Evolutionary conservation across 495 filamentous ascomycete genomes (phyloP).

Genomic region (Daldinia grandis): DNA sequence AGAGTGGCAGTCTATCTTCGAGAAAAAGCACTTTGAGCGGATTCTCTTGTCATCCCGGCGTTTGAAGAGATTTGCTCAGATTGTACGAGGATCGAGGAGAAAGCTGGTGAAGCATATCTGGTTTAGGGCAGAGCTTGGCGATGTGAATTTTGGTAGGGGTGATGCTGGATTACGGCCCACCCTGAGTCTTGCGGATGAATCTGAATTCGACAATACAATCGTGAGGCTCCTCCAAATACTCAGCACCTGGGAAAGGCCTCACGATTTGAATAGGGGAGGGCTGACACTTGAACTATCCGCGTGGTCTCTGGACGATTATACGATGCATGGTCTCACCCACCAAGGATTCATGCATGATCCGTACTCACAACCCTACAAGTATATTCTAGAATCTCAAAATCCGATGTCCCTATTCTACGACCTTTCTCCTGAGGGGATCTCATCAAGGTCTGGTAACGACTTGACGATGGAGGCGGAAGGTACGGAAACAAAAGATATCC

Average conservation of each 20-base stretch:
- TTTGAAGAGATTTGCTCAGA: background rate
- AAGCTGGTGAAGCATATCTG: background rate
- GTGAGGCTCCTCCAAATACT: background rate
- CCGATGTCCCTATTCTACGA: background rate
- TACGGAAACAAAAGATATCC: background rate
- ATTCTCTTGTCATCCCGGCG: background rate
- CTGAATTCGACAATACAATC: background rate
- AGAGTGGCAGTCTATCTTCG: background rate
- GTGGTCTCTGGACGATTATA: background rate
- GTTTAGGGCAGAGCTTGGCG: background rate
- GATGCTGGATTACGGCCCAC: background rate
- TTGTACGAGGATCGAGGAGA: background rate
- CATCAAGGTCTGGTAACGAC: background rate
- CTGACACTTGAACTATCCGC: background rate
- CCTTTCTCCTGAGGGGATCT: background rate
- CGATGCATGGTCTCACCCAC: background rate
- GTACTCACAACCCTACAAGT: background rate
- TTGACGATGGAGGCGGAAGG: background rate
- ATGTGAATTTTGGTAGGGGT: background rate
- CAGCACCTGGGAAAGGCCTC: background rate
- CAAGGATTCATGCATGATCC: background rate
- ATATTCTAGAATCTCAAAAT: background rate
- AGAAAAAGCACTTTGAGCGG: background rate
- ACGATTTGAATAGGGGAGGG: background rate
- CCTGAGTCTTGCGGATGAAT: background rate